Conservation (phyloP, 306 rosid genomes). For the Hippophae gyantsensis region DNA sequence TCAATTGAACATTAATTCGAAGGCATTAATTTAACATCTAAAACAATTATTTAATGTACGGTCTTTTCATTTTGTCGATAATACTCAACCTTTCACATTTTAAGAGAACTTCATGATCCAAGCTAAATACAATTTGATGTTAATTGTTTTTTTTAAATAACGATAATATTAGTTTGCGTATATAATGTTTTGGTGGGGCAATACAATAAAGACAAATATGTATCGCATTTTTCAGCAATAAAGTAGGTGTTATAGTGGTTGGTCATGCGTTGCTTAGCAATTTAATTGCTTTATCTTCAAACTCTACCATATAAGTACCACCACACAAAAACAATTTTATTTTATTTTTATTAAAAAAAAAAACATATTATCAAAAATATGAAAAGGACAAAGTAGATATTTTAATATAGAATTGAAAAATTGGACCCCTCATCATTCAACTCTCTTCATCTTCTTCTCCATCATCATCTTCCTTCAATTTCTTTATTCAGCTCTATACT, state of each 20-base stretch:
- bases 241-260: conserved; percentile 77
- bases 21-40: no score
- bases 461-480: conserved; percentile 7
- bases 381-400: conserved; percentile 79
- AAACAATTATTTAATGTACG: no score
- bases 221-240: conserved; percentile 36
- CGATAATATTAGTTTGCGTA: no score
- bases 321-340: conserved; percentile 40
- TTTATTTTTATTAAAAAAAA: neutral
- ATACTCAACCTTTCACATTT: no score
- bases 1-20: no score
- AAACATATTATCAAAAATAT: neutral
- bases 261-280: conserved; percentile 55
- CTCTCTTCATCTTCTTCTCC: neutral
- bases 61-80: no score
- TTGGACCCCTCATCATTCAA: conserved; percentile 35
- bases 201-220: neutral
- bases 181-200: no score
- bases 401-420: conserved; percentile 50
- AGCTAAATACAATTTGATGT: no score
- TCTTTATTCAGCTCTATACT: conserved; percentile 17
- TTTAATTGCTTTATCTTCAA: conserved; percentile 82
- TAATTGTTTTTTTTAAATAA: no score
- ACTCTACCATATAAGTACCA: conserved; percentile 47
- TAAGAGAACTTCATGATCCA: no score